Conservation (phyloP, 139 green algal species). For the Gonium pectorale region DNA sequence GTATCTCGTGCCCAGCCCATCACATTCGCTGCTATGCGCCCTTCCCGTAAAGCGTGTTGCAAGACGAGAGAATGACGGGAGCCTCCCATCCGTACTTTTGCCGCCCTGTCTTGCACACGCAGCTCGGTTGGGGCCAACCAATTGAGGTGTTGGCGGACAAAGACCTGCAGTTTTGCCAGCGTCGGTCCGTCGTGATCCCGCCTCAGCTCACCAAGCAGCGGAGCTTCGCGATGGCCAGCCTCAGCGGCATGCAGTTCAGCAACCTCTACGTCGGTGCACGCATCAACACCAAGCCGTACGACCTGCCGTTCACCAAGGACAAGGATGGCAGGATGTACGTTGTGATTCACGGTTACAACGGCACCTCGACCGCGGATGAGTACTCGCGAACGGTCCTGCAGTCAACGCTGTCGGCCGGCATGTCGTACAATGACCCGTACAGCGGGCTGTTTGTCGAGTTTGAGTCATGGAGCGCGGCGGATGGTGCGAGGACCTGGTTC, state of each 20-base stretch:
- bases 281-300: slow-evolving; percentile 4
- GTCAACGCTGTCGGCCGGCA: background rate
- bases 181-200: background rate
- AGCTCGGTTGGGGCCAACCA: slow-evolving; percentile 1
- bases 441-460: background rate
- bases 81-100: background rate
- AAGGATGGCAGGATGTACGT: background rate
- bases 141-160: background rate
- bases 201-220: background rate
- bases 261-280: slow-evolving; percentile 6
- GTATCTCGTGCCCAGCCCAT: too few species aligned
- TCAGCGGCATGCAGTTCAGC: background rate
- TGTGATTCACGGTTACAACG: slow-evolving; percentile 1
- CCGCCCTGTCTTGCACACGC: background rate
- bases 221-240: background rate
- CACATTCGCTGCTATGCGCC: too few species aligned
- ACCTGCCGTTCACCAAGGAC: background rate
- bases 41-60: too few species aligned
- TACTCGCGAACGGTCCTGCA: background rate
- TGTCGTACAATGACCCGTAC: background rate
- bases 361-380: background rate
- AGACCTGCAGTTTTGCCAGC: background rate
- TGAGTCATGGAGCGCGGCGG: background rate
- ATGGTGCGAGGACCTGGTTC: background rate
- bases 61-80: too few species aligned